Evolutionary conservation across 139 green algal species (phyloP).

Genomic region (Penium margaritaceum): DNA sequence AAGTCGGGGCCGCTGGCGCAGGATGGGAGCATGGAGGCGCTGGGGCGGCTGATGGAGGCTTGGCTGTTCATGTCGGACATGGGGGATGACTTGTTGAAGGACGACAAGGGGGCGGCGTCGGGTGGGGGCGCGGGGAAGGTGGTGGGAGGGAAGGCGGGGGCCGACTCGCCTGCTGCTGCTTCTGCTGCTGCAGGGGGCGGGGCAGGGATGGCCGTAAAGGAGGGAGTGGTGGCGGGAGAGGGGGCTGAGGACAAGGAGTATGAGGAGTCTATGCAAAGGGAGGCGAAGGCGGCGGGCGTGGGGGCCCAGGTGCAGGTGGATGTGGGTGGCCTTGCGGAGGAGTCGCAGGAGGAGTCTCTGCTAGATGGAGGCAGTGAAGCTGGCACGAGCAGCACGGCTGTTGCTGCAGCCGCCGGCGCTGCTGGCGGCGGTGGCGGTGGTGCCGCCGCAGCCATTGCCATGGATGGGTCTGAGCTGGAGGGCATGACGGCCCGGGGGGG

Average conservation of each 20-base stretch:
- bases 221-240: not conserved
- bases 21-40: not conserved
- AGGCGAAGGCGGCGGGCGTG: not conserved
- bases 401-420: no score
- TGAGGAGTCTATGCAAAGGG: no score
- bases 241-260: not conserved
- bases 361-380: no score
- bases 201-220: not conserved
- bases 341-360: constrained; percentile 1
- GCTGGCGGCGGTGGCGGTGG: no score
- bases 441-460: no score
- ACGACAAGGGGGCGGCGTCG: no score
- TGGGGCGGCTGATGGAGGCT: constrained; percentile 1
- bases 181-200: not conserved
- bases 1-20: not conserved
- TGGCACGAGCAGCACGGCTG: no score
- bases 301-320: not conserved
- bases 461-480: no score
- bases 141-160: no score
- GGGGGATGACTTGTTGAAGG: not conserved
- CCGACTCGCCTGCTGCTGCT: not conserved
- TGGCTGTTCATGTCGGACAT: constrained; percentile 15
- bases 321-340: not conserved
- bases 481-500: not conserved
- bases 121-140: no score